Base-by-base conservation (phyloP, 1,139 yeast species). In the Kodamaea arcana region DNA sequence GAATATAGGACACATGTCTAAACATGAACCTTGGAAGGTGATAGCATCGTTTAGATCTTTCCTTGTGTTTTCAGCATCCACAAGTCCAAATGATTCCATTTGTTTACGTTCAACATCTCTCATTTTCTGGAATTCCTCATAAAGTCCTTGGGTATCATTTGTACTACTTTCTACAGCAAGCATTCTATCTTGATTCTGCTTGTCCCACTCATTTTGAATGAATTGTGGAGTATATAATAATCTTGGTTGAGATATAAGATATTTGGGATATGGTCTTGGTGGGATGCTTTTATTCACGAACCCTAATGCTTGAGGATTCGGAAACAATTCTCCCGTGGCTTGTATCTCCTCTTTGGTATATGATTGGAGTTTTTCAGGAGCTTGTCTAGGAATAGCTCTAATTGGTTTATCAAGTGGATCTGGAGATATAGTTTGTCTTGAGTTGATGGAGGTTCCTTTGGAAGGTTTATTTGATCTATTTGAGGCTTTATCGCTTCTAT, bases 1-100 rank as follows among this genome's bases (percentile, higher is more conserved):
- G 60, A 83, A 92, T 0, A 79, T 76, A 0, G 99, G 97, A 59
- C 98, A 92, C 97, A 90, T 92, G 44, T 87, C 95, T 29, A 68
- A 58, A 60, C 98, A 94, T 0, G 95, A 76, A 3, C 99, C 99
- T 41, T 77, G 78, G 52, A 94, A 94, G 1, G 73, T 58, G 33
- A 90, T 87, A 2, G 98, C 98, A 45, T 90, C 95, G 41, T 77
- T 80, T 22, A 94, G 67, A 40, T 83, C 80, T 54, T 90, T 88
- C 30, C 88, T 78, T 1, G 77, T 78, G 46, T 87, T 88, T 46
- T 88, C 95, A 27, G 82, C 84, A 57, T 94, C 98, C 3, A 94
- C 97, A 10, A 88, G 64, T 0, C 95, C 94, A 35, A 79, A 63
- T 1, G 65, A 59, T 51, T 90, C 97, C 96, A 92, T 90, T 40